phyloP scores from a whole-genome alignment of 2,329 filamentous ascomycete species.

The Fusarium sp. region DNA sequence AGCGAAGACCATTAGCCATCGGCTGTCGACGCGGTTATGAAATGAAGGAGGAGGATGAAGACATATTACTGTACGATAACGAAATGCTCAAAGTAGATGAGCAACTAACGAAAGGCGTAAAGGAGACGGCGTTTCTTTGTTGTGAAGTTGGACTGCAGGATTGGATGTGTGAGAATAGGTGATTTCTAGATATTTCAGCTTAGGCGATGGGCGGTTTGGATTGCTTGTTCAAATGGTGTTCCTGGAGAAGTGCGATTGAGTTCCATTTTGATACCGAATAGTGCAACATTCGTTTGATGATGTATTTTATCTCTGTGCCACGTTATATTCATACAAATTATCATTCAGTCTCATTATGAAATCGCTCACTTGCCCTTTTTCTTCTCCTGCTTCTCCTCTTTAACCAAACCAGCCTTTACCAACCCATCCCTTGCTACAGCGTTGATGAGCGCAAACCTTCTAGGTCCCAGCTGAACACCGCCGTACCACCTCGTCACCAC shows the following conservation, averaged over 20 bases:
- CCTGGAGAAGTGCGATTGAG: constrained; percentile 16
- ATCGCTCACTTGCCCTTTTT: constrained; percentile 49
- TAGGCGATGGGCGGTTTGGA: constrained; percentile 8
- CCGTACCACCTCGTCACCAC: constrained; percentile 97
- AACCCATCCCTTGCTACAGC: constrained; percentile 85
- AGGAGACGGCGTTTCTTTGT: constrained; percentile 33
- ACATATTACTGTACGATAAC: constrained; percentile 24
- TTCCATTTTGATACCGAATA: constrained; percentile 42
- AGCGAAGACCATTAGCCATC: constrained; percentile 47
- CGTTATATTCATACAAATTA: not conserved
- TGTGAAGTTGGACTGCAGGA: constrained; percentile 2
- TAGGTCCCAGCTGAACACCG: constrained; percentile 86
- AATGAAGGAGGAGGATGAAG: not conserved
- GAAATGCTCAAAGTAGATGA: constrained; percentile 14
- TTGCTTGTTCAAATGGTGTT: constrained; percentile 34
- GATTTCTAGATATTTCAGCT: constrained; percentile 8
- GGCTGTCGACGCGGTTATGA: not conserved
- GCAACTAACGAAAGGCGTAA: constrained; percentile 17
- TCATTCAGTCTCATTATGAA: constrained; percentile 6
- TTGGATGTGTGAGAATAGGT: not conserved
- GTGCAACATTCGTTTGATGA: constrained; percentile 31
- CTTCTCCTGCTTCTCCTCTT: constrained; percentile 54
- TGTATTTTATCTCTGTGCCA: constrained; percentile 1
- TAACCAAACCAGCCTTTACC: constrained; percentile 77
- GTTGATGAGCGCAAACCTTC: constrained; percentile 92